Evolutionary conservation across 257 asterid genomes (phyloP).

Genomic region (Solanum piurae): DNA sequence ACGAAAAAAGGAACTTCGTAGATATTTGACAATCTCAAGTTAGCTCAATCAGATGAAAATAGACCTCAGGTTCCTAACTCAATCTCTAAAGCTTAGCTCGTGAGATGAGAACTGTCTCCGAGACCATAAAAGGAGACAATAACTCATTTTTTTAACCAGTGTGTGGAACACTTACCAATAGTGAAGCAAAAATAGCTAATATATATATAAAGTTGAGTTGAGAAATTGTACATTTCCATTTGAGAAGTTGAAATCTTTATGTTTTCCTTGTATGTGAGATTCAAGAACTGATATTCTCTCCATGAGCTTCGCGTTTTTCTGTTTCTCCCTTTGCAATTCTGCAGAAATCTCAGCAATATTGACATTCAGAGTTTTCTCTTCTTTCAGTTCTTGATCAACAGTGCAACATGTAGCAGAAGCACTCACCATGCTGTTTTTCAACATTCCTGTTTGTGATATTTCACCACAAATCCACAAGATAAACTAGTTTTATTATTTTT

Average conservation of each 20-base stretch:
- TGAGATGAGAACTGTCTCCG: not conserved
- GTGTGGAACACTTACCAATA: not conserved
- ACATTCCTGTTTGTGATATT: not conserved
- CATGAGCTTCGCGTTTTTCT: slow-evolving; percentile 14
- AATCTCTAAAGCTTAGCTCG: not conserved
- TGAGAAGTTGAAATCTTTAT: not conserved
- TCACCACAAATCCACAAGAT: not conserved
- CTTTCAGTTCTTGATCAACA: slow-evolving; percentile 3
- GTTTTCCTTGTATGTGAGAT: slow-evolving; percentile 1
- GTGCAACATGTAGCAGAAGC: not conserved
- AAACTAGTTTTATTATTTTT: not conserved
- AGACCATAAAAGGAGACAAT: not conserved
- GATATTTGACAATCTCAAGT: not conserved
- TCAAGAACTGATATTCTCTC: slow-evolving; percentile 9
- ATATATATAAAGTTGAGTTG: not conserved
- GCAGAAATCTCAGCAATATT: slow-evolving; percentile 10
- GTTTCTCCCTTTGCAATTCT: slow-evolving; percentile 14
- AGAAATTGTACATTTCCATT: not conserved
- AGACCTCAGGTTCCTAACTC: not conserved
- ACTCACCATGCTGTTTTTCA: not conserved
- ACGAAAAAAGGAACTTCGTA: not conserved
- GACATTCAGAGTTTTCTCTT: not conserved
- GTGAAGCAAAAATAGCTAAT: not conserved
- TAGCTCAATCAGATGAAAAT: not conserved
- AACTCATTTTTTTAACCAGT: not conserved